Base-by-base conservation (phyloP, 345 rosid genomes). In the Punica granatum region DNA sequence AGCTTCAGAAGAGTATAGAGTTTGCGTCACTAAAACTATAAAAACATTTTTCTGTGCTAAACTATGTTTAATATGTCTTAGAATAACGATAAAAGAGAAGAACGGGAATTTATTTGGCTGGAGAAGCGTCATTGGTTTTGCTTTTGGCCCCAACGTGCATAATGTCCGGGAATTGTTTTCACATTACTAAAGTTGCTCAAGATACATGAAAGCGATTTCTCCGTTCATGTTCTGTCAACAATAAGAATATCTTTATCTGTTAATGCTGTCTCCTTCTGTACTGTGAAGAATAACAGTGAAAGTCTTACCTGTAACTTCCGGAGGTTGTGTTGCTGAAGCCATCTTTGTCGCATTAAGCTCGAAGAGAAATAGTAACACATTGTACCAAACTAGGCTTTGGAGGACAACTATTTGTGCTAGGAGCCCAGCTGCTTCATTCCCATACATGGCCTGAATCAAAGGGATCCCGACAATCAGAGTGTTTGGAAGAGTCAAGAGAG, bases 381-480 rank as follows among this genome's bases (percentile, higher is more conserved):
- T 90, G 73, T 90, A 86, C 98, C 98, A 93, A 62, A 90, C 63
- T 65, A 93, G 62, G 85, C 92, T 87, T 70, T 93, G 96, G 36
- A 93, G 68, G 58, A 83, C 84, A 69, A 93, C 90, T 41, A 93
- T 85, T 83, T 93, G 97, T 42, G 84, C 79, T 60, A 93, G 70
- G 44, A 85, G 82, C 36, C 68, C 31, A 54, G 77, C 84, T 3
- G 96, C 90, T 70, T 74, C 82, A 16, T 72, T 82, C 30, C 97
- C 88, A 74, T 90, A 83, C 81, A 89, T 93, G 21, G 96, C 88
- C 70, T 62, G 80, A 65, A 90, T 56, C 43, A 90, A 69, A 3
- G 96, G 97, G 30, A 93, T 89, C 18, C 98, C 98, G 48, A 93
- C 74, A 69, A 93, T 85, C 73, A 90, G 78, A 67, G 96, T 89